Base-by-base conservation (phyloP, 345 rosid species). In the Populus alba region DNA sequence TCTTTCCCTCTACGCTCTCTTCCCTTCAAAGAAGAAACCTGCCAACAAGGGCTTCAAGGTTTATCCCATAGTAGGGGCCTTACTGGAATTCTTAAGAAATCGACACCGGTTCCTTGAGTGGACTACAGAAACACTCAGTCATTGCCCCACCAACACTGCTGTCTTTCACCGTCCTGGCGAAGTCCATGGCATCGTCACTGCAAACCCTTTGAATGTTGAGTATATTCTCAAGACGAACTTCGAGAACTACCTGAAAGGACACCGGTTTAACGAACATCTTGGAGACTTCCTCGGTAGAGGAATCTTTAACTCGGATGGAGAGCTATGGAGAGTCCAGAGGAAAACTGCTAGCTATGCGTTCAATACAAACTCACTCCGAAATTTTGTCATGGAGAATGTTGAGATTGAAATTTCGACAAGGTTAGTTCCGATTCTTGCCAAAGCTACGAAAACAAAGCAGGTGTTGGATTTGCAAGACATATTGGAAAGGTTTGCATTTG, bases 291-390 rank as follows among this genome's bases (percentile, higher is more conserved):
- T 87, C 16, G 90, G 90, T 51, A 37, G 62, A 7, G 90, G 90
- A 63, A 87, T 87, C 80, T 85, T 87, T 75, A 87, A 82, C 79
- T 73, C 88, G 29, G 87, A 87, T 49, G 90, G 84, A 4, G 81
- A 87, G 13, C 25, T 78, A 8, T 87, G 90, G 90, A 80, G 71
- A 71, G 39, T 78, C 37, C 88, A 87, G 68, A 68, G 90, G 27
- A 85, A 87, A 71, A 85, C 84, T 43, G 84, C 88, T 31, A 81
- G 87, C 87, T 83, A 87, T 70, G 86, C 78, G 65, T 85, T 87
- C 81, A 87, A 75, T 75, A 85, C 87, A 43, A 82, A 37, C 57
- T 87, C 88, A 7, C 88, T 84, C 18, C 29, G 85, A 7, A 82
- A 76, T 38, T 87, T 85, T 57, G 80, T 77, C 25, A 66, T 83